Percentiles rank a stretch among this genome's conserved stretches.
phyloP scores from a whole-genome alignment of 2,329 filamentous ascomycete species.

The Claviceps digitariae region DNA sequence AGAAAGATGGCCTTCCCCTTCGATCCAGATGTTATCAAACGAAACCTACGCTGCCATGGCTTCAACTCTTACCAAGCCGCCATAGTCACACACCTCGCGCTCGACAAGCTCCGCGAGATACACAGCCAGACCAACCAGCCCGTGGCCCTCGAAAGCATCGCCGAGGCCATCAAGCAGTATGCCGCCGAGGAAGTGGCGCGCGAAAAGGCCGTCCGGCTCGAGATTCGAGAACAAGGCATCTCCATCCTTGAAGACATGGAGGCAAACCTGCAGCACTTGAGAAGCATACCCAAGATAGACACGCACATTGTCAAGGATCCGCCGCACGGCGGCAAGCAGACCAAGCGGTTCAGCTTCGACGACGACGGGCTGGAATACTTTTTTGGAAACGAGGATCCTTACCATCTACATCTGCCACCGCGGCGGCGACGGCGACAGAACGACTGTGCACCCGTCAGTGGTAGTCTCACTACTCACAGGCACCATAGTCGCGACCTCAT shows the following conservation, averaged over 20 bases:
- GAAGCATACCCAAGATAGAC: background rate
- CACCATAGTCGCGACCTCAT: constrained; percentile 27
- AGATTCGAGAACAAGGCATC: constrained; percentile 4
- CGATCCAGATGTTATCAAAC: constrained; percentile 9
- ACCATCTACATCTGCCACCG: constrained; percentile 3
- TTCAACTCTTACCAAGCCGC: constrained; percentile 10
- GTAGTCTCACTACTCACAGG: constrained; percentile 6
- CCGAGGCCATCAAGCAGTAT: constrained; percentile 11
- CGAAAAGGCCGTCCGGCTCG: constrained; percentile 1
- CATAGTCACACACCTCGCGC: constrained; percentile 11
- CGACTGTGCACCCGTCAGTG: background rate
- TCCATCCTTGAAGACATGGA: constrained; percentile 8
- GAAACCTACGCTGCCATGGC: constrained; percentile 9
- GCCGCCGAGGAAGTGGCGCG: constrained; percentile 9
- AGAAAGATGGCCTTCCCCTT: constrained; percentile 8
- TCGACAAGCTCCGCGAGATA: constrained; percentile 10
- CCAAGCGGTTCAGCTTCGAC: constrained; percentile 18
- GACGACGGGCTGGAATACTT: constrained; percentile 13
- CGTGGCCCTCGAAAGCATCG: constrained; percentile 9
- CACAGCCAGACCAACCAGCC: constrained; percentile 4
- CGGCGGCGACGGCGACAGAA: background rate
- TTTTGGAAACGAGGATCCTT: constrained; percentile 19
- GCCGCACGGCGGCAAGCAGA: constrained; percentile 6
- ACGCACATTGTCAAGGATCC: constrained; percentile 6
- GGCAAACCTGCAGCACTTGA: constrained; percentile 4